A percentile compares a stretch with the other conserved stretches of the same genome.
phyloP scores from a whole-genome alignment of 768 basidiomycete species.

The Phanerochaete carnosa region DNA sequence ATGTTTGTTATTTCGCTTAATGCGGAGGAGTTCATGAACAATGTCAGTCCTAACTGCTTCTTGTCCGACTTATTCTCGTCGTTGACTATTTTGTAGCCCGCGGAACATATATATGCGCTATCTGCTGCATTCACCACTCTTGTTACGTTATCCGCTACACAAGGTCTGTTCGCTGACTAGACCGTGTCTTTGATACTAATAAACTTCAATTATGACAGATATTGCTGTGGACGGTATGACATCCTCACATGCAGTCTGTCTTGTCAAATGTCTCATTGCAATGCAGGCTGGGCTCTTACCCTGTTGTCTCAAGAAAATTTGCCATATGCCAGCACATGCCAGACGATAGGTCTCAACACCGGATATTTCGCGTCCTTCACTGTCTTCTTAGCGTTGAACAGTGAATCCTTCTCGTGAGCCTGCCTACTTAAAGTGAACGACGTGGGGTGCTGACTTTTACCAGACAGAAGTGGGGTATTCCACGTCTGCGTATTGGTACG shows the following conservation, averaged over 20 bases:
- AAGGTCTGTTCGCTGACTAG: constrained; percentile 54
- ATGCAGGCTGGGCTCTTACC: constrained; percentile 72
- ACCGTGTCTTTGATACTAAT: constrained; percentile 16
- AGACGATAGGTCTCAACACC: constrained; percentile 94
- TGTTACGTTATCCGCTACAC: constrained; percentile 94
- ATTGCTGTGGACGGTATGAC: constrained; percentile 93
- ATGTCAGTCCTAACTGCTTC: constrained; percentile 42
- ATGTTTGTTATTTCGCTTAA: constrained; percentile 78
- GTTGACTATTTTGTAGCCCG: constrained; percentile 52
- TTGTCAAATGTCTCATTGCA: constrained; percentile 17
- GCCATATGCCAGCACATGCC: constrained; percentile 96
- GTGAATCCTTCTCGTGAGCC: constrained; percentile 81
- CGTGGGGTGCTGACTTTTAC: not conserved
- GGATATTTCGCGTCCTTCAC: constrained; percentile 97
- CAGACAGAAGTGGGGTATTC: constrained; percentile 76
- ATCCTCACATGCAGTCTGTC: constrained; percentile 15
- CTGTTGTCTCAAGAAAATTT: constrained; percentile 89
- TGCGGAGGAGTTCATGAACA: constrained; percentile 72
- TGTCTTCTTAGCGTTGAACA: constrained; percentile 95
- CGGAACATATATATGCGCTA: constrained; percentile 70
- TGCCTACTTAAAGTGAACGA: not conserved
- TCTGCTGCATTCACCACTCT: constrained; percentile 85
- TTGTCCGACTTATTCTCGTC: constrained; percentile 5
- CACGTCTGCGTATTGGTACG: constrained; percentile 63
- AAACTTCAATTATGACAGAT: constrained; percentile 43